Percentiles rank a stretch among this genome's conserved stretches.
These are phyloP conservation scores for Pulveroboletus frians DNA, from an alignment of 768 basidiomycete species.

Conservation along the genomic window DNA sequence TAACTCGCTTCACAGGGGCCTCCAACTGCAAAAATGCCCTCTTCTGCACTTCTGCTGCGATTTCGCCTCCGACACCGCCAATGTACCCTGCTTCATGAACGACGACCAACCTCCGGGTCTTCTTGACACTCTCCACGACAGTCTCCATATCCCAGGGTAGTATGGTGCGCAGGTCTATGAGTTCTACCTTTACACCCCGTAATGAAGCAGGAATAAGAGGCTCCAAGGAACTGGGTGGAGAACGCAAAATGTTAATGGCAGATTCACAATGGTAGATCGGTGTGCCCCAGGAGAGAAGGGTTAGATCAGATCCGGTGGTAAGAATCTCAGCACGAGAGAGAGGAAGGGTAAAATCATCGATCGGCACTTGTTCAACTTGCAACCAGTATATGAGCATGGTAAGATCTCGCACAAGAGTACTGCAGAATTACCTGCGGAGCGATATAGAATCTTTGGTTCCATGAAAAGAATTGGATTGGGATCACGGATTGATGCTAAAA, in stretches of 20 bases:
- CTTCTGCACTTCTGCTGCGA: slow-evolving; percentile 87
- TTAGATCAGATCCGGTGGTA: slow-evolving; percentile 73
- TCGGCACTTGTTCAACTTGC: slow-evolving; percentile 85
- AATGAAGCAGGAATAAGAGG: slow-evolving; percentile 59
- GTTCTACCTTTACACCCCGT: slow-evolving; percentile 70
- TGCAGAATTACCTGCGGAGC: slow-evolving; percentile 60
- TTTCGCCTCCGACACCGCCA: slow-evolving; percentile 86
- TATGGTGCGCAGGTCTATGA: slow-evolving; percentile 88
- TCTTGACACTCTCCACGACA: slow-evolving; percentile 74
- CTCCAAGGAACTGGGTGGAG: slow-evolving; percentile 61
- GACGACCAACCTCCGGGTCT: slow-evolving; percentile 80
- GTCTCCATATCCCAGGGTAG: slow-evolving; percentile 85
- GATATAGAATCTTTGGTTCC: slow-evolving; percentile 92
- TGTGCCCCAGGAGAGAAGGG: slow-evolving; percentile 89
- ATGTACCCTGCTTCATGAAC: slow-evolving; percentile 91
- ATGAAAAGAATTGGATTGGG: slow-evolving; percentile 94
- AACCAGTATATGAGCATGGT: slow-evolving; percentile 2
- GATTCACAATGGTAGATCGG: slow-evolving; percentile 86
- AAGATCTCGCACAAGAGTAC: background rate
- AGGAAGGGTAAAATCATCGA: slow-evolving; percentile 82
- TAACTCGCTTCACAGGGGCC: slow-evolving; percentile 81
- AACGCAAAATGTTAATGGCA: slow-evolving; percentile 66
- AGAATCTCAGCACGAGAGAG: slow-evolving; percentile 78
- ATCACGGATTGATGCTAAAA: slow-evolving; percentile 83
- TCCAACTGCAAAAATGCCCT: slow-evolving; percentile 83